Evolutionary conservation across 2,329 filamentous ascomycete genomes (phyloP).

Genomic region (Atkinsonella texensis): DNA sequence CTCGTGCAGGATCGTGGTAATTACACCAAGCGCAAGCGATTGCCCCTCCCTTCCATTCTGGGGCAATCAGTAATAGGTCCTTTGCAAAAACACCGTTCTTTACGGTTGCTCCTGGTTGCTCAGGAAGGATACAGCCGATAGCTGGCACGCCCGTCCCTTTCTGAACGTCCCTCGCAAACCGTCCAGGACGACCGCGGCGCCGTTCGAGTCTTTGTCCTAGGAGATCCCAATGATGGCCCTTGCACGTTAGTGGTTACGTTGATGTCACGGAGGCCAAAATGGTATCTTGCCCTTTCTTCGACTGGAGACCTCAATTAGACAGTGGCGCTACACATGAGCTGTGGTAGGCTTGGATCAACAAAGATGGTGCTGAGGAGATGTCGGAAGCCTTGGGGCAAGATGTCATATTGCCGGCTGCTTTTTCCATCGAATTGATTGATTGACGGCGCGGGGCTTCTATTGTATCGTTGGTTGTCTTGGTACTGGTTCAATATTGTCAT

Average conservation of each 20-base stretch:
- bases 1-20: too few relatives aligned
- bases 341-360: neutral
- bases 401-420: neutral
- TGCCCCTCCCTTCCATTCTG: neutral
- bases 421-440: neutral
- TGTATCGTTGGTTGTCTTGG: neutral
- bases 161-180: neutral
- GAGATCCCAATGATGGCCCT: neutral
- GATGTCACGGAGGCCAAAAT: neutral
- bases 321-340: neutral
- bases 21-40: too few relatives aligned
- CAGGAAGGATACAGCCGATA: neutral
- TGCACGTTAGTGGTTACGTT: neutral
- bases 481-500: neutral
- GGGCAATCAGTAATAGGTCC: neutral
- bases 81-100: neutral
- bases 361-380: neutral
- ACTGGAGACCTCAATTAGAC: slow-evolving; percentile 4
- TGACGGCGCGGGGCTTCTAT: neutral
- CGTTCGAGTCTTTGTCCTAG: neutral
- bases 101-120: neutral
- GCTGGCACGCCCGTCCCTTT: neutral
- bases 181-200: neutral
- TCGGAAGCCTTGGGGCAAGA: neutral
- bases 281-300: neutral